Evolutionary conservation across 2,329 filamentous ascomycete genomes (phyloP).

Genomic region (Calonectria fujianensis): DNA sequence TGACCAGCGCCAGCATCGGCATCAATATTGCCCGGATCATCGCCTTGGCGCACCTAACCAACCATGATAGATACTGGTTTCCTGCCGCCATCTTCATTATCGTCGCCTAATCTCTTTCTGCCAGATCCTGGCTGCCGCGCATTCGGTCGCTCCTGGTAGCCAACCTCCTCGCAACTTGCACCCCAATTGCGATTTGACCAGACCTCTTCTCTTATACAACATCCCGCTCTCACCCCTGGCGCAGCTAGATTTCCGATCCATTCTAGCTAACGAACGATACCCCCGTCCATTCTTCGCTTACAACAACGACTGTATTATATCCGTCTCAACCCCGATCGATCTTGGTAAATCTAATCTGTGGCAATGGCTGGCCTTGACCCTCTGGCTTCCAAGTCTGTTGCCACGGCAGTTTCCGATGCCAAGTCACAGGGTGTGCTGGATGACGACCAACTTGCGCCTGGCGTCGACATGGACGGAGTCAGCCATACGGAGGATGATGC

Average conservation of each 20-base stretch:
- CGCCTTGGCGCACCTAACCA: neutral
- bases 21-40: neutral
- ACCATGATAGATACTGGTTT: constrained; percentile 25
- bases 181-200: constrained; percentile 13
- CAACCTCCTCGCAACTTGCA: neutral
- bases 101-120: neutral
- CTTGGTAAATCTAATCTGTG: constrained; percentile 31
- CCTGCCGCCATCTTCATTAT: neutral
- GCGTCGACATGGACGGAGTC: constrained; percentile 37
- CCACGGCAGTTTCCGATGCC: neutral
- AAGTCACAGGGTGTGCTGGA: constrained; percentile 41
- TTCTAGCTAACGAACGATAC: neutral
- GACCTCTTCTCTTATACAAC: neutral
- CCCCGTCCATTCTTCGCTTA: constrained; percentile 5
- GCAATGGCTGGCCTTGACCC: constrained; percentile 43
- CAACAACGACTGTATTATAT: neutral
- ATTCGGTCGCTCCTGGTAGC: neutral
- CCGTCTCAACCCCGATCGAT: constrained; percentile 29
- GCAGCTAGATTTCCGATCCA: neutral
- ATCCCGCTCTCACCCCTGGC: constrained; percentile 7
- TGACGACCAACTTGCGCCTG: constrained; percentile 31
- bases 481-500: constrained; percentile 50
- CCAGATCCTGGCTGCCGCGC: neutral
- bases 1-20: neutral
- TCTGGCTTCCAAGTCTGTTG: constrained; percentile 2